Evolutionary conservation across 257 asterid genomes (phyloP), one percentile per base, ranked within the genome.

Genomic region (Solanum bulbocastanum): DNA sequence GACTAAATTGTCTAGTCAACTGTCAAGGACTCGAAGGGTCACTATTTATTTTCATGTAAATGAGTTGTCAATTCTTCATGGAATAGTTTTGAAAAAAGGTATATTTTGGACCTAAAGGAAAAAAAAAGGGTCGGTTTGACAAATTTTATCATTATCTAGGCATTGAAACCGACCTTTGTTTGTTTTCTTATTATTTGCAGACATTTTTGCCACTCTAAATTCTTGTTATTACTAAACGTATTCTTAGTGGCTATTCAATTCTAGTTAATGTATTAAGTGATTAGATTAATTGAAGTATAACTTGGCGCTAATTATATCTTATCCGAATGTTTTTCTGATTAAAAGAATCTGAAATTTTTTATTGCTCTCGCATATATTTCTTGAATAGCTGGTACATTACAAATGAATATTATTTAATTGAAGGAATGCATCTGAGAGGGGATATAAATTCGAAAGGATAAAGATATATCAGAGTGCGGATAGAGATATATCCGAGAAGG

Each of bases 121-220:
- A 69, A 69, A 12, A 81, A 2, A 2, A 35, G 88, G 91, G 95
- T 91, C 95, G 97, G 96, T 93, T 95, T 93, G 97, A 93, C 93
- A 85, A 89, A 69, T 68, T 15, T 42, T 84, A 39, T 39, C 52
- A 46, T 22, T 20, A 14, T 12, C 84, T 33, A 66, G 37, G 85
- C 83, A 83, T 72, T 58, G 52, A 6, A 9, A 71, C 8, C n/a
- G 88, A 62, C 78, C 56, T 7, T 23, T 39, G 56, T 42, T 42
- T 42, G 22, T 66, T 32, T 62, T 65, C 44, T 33, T 83, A 37
- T 82, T 58, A 6, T 56, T 65, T 36, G 25, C 25, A 37, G 69
- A 81, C 60, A 1, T 46, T 46, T 81, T 81, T 81, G 42, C 42
- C 68, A 27, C 85, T 46, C 10, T 39, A 81, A 27, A 44, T 44